Evolutionary conservation across 495 filamentous ascomycete genomes (phyloP).

Genomic region (Trichoderma asperelloides): DNA sequence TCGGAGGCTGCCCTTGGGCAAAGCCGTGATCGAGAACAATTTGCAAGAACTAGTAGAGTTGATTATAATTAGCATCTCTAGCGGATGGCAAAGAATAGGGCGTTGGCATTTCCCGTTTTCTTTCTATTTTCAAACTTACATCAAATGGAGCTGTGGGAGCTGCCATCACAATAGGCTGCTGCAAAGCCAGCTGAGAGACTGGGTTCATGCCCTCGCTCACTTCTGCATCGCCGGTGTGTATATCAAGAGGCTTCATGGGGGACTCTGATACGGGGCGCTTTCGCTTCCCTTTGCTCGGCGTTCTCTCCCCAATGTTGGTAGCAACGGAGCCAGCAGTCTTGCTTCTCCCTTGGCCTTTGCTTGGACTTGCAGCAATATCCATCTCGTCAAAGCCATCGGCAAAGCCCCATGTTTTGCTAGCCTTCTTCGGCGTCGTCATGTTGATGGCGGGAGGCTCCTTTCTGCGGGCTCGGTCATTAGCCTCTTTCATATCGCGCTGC

Average conservation of each 20-base stretch:
- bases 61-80: conserved; percentile 12
- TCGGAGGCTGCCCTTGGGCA: conserved; percentile 24
- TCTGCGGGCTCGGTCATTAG: conserved; percentile 29
- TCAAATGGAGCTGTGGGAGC: conserved; percentile 22
- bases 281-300: conserved; percentile 40
- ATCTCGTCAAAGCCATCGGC: conserved; percentile 47
- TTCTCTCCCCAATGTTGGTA: conserved; percentile 31
- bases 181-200: conserved; percentile 11
- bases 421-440: conserved; percentile 38
- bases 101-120: neutral
- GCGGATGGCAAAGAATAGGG: neutral
- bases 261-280: conserved; percentile 43
- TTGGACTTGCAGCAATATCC: conserved; percentile 38
- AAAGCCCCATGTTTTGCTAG: conserved; percentile 30
- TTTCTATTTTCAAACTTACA: conserved; percentile 19
- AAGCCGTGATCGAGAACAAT: conserved; percentile 35
- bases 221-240: conserved; percentile 25
- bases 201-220: conserved; percentile 18
- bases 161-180: conserved; percentile 6
- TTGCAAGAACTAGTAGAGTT: conserved; percentile 28
- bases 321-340: conserved; percentile 27
- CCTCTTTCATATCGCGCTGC: conserved; percentile 41
- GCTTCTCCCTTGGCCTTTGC: conserved; percentile 26
- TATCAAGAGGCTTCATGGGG: conserved; percentile 41
- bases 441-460: conserved; percentile 21